Conservation (phyloP, 345 rosid species). For the Barbarea vulgaris region DNA sequence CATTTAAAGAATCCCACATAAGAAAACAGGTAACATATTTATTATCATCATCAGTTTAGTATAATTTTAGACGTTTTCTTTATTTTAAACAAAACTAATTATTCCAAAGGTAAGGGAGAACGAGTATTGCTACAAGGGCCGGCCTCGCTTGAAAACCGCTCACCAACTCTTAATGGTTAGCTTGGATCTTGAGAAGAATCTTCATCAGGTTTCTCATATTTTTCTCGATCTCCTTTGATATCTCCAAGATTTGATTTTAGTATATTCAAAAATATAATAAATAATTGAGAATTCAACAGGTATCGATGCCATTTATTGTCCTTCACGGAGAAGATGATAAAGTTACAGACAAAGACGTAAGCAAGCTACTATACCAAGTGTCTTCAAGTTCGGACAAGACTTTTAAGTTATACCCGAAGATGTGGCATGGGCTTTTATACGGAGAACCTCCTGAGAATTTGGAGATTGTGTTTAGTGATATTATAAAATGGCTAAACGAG, state of each 20-base stretch:
- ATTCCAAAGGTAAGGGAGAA: constrained; percentile 31
- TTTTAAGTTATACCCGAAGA: constrained; percentile 66
- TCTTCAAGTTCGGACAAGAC: constrained; percentile 74
- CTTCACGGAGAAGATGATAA: constrained; percentile 85
- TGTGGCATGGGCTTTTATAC: constrained; percentile 93
- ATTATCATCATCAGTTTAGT: not conserved
- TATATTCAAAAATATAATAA: not conserved
- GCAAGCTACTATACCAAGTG: constrained; percentile 51
- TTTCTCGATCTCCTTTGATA: not conserved
- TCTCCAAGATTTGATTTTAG: not conserved
- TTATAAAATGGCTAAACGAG: constrained; percentile 62
- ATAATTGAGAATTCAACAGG: constrained; percentile 43
- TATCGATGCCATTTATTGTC: constrained; percentile 66
- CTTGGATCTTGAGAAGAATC: constrained; percentile 61
- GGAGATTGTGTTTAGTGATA: constrained; percentile 66
- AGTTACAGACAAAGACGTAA: constrained; percentile 69
- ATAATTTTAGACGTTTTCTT: not conserved
- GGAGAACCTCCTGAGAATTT: constrained; percentile 73
- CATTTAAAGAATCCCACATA: constrained; percentile 60
- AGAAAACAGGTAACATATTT: constrained; percentile 53
- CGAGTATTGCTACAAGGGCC: constrained; percentile 35
- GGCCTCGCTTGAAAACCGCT: constrained; percentile 37
- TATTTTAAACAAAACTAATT: not conserved
- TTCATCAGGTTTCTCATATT: constrained; percentile 48
- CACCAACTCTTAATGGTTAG: constrained; percentile 53